phyloP scores from a whole-genome alignment of 2,329 filamentous ascomycete genomes.

The Ophiobolus disseminans region DNA sequence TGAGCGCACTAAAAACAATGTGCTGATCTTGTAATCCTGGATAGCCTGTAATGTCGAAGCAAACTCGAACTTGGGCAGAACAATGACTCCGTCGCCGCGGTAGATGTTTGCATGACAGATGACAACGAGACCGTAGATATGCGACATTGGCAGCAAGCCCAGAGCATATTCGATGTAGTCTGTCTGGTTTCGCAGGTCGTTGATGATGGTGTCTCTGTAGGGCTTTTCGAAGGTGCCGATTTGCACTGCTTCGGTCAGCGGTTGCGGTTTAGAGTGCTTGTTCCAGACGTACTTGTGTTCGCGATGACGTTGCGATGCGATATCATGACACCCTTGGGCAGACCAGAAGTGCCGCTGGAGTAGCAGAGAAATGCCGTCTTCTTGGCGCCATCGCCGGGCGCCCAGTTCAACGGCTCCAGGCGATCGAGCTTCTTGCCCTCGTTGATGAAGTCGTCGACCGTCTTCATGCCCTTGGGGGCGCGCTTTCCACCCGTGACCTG shows the following conservation, averaged over 20 bases:
- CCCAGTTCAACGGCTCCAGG: constrained; percentile 66
- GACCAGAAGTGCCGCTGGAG: constrained; percentile 78
- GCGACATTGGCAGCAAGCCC: constrained; percentile 79
- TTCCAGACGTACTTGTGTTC: constrained; percentile 59
- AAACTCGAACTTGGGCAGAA: constrained; percentile 79
- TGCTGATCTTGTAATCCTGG: constrained; percentile 71
- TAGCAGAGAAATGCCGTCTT: constrained; percentile 80
- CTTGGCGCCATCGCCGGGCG: constrained; percentile 68
- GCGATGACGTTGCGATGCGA: constrained; percentile 80
- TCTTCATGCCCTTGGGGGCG: constrained; percentile 62
- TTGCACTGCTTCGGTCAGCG: constrained; percentile 57
- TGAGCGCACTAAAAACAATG: constrained; percentile 67
- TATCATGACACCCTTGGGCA: constrained; percentile 86
- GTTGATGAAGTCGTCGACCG: constrained; percentile 69
- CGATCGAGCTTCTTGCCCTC: constrained; percentile 64
- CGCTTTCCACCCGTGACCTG: constrained; percentile 57
- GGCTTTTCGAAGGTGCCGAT: constrained; percentile 60
- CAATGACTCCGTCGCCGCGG: constrained; percentile 74
- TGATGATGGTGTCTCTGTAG: constrained; percentile 50
- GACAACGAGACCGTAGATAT: constrained; percentile 80
- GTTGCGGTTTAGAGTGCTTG: not conserved
- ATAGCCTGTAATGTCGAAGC: constrained; percentile 68
- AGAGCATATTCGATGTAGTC: constrained; percentile 63
- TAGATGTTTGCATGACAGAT: constrained; percentile 71
- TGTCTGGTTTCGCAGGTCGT: constrained; percentile 45